phyloP scores from a whole-genome alignment of 2,329 filamentous ascomycete species.

The Stemphylium beticola region DNA sequence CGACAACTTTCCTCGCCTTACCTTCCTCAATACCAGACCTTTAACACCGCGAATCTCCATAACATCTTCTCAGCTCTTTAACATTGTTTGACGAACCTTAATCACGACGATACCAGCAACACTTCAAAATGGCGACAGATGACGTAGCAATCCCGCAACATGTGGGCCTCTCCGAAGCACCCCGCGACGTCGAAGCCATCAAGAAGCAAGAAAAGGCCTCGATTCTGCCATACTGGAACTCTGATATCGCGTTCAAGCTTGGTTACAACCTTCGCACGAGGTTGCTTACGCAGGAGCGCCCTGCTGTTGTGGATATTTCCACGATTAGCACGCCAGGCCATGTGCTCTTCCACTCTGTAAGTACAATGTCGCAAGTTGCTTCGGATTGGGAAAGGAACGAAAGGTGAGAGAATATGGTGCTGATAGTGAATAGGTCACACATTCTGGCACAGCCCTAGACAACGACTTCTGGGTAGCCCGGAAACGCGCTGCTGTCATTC shows the following conservation, averaged over 20 bases:
- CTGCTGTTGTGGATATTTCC: conserved; percentile 69
- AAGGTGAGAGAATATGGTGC: too few relatives aligned
- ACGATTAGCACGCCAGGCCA: conserved; percentile 60
- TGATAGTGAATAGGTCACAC: conserved; percentile 51
- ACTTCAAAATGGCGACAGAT: conserved; percentile 9
- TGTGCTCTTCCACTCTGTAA: conserved; percentile 70
- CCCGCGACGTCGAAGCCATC: conserved; percentile 46
- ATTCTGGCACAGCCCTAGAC: conserved; percentile 70
- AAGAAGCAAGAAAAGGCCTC: conserved; percentile 49
- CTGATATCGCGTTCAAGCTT: conserved; percentile 66
- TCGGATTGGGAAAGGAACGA: too few relatives aligned
- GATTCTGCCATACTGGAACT: conserved; percentile 61
- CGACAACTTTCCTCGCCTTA: neutral
- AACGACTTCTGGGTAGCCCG: conserved; percentile 69
- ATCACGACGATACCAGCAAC: neutral
- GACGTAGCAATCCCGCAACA: conserved; percentile 31
- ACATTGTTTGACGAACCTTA: neutral
- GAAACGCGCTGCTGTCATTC: conserved; percentile 74
- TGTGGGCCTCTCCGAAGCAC: conserved; percentile 27
- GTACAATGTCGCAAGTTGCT: neutral
- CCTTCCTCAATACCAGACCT: neutral
- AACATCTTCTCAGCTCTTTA: neutral
- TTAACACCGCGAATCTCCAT: neutral
- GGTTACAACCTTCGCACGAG: conserved; percentile 67
- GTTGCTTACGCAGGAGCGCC: conserved; percentile 59